A percentile compares a stretch with the other conserved stretches of the same genome.
These are phyloP conservation scores for Thielaviopsis euricoi DNA, from an alignment of 2,329 filamentous ascomycete genomes.

Conservation along the genomic window DNA sequence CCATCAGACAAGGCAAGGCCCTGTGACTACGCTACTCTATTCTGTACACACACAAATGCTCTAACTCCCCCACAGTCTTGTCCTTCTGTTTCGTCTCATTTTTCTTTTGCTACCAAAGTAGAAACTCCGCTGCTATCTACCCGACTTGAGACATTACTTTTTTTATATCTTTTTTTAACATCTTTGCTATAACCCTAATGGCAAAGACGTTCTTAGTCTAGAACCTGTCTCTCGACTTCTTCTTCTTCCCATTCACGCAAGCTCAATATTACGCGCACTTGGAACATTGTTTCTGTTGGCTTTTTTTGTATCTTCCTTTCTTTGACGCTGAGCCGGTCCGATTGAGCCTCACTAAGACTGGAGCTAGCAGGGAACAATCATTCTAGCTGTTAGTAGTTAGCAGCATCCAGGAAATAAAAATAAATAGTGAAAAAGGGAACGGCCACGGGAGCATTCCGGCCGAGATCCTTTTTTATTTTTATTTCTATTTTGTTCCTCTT, in stretches of 20 bases:
- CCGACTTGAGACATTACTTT: no score
- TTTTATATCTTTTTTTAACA: no score
- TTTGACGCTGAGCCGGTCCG: not conserved
- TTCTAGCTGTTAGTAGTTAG: no score
- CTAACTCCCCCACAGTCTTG: no score
- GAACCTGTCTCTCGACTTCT: not conserved
- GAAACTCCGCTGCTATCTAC: no score
- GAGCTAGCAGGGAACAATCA: not conserved
- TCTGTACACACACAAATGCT: no score
- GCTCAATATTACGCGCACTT: not conserved
- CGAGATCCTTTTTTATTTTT: not conserved
- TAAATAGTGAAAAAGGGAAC: not conserved
- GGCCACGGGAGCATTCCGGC: not conserved
- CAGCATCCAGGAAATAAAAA: no score
- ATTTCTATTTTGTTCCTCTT: no score
- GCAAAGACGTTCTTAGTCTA: not conserved
- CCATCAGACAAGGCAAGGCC: not conserved
- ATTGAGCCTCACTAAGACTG: not conserved
- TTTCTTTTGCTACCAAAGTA: no score
- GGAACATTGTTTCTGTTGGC: not conserved
- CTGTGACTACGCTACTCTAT: no score
- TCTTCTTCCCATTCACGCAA: no score
- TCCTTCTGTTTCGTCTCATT: no score
- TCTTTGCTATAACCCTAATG: not conserved
- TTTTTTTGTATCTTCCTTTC: not conserved